These are phyloP conservation scores for Spinellus fusiger DNA, from an alignment of 192 early-diverging fungal genomes.

Conservation along the genomic window DNA sequence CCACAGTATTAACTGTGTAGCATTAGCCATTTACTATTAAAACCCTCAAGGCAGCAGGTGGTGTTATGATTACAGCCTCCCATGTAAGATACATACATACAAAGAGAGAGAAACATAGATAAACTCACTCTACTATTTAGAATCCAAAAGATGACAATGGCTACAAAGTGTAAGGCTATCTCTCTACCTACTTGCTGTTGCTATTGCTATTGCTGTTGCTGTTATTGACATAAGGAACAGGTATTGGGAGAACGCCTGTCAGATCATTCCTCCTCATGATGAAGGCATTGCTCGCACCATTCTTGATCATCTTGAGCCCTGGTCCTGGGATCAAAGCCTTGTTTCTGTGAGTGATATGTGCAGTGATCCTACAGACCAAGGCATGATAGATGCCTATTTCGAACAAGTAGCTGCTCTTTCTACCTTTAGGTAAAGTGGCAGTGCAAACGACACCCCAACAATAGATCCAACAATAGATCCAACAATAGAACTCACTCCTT, in stretches of 20 bases:
- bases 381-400: conserved; percentile 71
- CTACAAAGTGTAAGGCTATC: conserved; percentile 71
- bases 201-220: too few species aligned
- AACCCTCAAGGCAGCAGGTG: conserved; percentile 61
- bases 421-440: conserved; percentile 7
- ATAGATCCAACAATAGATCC: neutral
- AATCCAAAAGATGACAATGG: conserved; percentile 95
- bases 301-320: conserved; percentile 54
- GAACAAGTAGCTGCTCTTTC: conserved; percentile 43
- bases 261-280: conserved; percentile 90
- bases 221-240: neutral
- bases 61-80: conserved; percentile 96
- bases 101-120: neutral
- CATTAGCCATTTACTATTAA: conserved; percentile 76
- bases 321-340: conserved; percentile 62
- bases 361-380: conserved; percentile 48
- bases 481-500: neutral
- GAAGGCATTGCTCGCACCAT: conserved; percentile 73
- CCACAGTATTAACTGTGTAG: neutral
- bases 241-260: conserved; percentile 83
- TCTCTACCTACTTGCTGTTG: too few species aligned
- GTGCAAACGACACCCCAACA: neutral
- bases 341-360: conserved; percentile 47
- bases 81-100: conserved; percentile 42
- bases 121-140: conserved; percentile 21